Base-by-base conservation (phyloP, 2,329 filamentous ascomycete species). In the Diaporthe caulivora region DNA sequence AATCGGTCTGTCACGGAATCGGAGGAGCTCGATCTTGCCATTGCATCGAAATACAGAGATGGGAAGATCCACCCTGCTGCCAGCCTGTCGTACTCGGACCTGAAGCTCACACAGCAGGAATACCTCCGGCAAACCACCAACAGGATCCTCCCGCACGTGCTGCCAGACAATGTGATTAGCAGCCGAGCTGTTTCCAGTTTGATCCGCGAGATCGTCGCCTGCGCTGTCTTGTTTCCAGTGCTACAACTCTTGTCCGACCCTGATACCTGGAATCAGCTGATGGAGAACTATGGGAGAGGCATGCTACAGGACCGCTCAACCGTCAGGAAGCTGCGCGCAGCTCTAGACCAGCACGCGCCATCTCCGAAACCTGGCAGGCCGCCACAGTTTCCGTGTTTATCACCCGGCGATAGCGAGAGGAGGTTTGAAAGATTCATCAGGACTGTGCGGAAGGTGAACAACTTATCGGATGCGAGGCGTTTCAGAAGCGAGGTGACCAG, bases 181-280 rank as follows among this genome's bases (percentile, higher is more conserved):
- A 98, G 97, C 80, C 89, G 94, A 75, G 91, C 94, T 54, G 95
- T 98, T 10, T 91, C 90, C 42, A 93, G 92, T 47, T 86, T 99
- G 70, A 89, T 98, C 74, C 92, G 94, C 78, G 97, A 99, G 84
- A 92, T 99, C 75, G 91, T 98, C n/a, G 89, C 95, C 29, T 98
- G 97, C 82, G 94, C 95, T n/a, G 92, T 99, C 51, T 86, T 99
- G 49, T 92, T 91, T 54, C 97, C 97, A 0, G 85, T 97, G 29
- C 88, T 98, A 80, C 91, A 93, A 78, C 86, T 95, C 75, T 86
- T 99, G 24, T 91, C 94, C 7, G 96, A 99, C 78, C 95, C 97
- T 1, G 97, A 99, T 84, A 97, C 93, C 11, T 99, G 96, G 96
- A 98, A 99, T 79, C 95, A 98, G 82, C 83, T 98, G 74, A 95